Evolutionary conservation across 2,329 filamentous ascomycete species (phyloP).

Genomic region (Penicillium sp.): DNA sequence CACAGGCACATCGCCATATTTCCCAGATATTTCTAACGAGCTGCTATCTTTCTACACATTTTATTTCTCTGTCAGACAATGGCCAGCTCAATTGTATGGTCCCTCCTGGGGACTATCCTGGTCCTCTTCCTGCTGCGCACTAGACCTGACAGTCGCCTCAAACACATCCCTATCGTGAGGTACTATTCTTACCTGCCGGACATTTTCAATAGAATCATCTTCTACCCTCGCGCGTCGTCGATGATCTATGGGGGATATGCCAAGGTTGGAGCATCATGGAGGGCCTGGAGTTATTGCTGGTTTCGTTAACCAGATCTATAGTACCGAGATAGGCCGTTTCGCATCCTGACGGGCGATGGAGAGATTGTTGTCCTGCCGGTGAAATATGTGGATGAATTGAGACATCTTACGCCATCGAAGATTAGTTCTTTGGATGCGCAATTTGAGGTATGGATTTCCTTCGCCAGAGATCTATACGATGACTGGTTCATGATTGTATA

Average conservation of each 20-base stretch:
- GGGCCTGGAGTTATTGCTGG: not conserved
- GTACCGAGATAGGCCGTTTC: slow-evolving; percentile 26
- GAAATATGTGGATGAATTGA: slow-evolving; percentile 25
- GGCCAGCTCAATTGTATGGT: slow-evolving; percentile 6
- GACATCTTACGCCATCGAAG: slow-evolving; percentile 11
- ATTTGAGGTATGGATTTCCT: slow-evolving; percentile 17
- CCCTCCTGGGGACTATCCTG: slow-evolving; percentile 9
- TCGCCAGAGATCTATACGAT: not conserved
- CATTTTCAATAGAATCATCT: slow-evolving; percentile 25
- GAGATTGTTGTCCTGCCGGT: slow-evolving; percentile 27
- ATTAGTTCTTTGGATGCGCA: slow-evolving; percentile 28
- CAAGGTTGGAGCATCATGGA: slow-evolving; percentile 13
- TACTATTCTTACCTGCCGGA: slow-evolving; percentile 19
- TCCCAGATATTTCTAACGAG: not conserved
- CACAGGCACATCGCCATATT: not conserved
- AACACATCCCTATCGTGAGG: slow-evolving; percentile 21
- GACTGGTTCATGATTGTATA: slow-evolving; percentile 3
- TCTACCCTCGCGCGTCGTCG: slow-evolving; percentile 17
- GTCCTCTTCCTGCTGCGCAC: slow-evolving; percentile 9
- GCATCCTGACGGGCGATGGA: slow-evolving; percentile 27
- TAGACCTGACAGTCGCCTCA: slow-evolving; percentile 7
- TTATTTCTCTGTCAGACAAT: slow-evolving; percentile 2
- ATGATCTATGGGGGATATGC: slow-evolving; percentile 26
- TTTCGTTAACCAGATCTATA: slow-evolving; percentile 10
- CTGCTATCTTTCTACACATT: not conserved